phyloP scores from a whole-genome alignment of 1,284 basidiomycete genomes.

The Ceratobasidium sp. region DNA sequence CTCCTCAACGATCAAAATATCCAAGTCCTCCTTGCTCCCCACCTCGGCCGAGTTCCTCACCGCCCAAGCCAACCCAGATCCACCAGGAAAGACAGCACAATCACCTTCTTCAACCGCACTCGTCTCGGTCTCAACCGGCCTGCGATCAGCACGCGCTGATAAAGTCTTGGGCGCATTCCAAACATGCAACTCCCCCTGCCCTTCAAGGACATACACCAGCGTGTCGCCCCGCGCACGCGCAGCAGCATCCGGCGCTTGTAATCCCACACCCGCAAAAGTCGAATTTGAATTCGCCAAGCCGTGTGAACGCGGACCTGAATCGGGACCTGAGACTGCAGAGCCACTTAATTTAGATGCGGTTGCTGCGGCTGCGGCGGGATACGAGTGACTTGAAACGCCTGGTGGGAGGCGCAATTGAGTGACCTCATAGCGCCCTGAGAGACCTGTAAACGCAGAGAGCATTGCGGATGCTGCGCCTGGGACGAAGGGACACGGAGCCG shows the following conservation, averaged over 20 bases:
- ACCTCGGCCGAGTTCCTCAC: constrained; percentile 8
- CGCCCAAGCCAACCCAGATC: constrained; percentile 29
- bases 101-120: constrained; percentile 15
- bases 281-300: no score
- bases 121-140: constrained; percentile 20
- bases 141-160: background rate
- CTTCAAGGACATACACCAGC: constrained; percentile 30
- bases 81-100: constrained; percentile 31
- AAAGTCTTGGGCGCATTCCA: constrained; percentile 25
- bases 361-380: background rate
- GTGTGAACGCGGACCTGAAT: no score
- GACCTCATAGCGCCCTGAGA: constrained; percentile 32
- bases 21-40: constrained; percentile 36
- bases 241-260: constrained; percentile 8
- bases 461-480: constrained; percentile 23
- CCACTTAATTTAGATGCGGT: no score
- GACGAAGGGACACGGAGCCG: constrained; percentile 34
- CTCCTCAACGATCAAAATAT: constrained; percentile 38
- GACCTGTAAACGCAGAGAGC: constrained; percentile 22
- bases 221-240: constrained; percentile 25
- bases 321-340: background rate
- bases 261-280: no score
- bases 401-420: constrained; percentile 22
- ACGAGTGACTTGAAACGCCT: constrained; percentile 1
- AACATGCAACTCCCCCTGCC: constrained; percentile 8